Evolutionary conservation across 2,329 filamentous ascomycete species (phyloP), one percentile per base, ranked within the genome.

Genomic region (Epichloe sylvatica): DNA sequence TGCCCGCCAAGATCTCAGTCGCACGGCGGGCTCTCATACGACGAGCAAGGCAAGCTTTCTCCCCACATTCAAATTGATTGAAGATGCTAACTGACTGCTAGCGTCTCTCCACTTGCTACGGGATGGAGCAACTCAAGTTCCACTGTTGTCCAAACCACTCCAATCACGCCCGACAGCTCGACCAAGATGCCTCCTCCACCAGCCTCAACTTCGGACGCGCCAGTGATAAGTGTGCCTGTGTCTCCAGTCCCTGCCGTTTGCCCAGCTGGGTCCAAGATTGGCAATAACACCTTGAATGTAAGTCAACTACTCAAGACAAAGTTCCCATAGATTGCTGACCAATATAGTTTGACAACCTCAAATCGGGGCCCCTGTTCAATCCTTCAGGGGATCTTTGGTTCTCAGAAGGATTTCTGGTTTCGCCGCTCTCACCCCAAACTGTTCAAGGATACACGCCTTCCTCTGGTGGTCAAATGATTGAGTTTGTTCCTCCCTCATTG

Each of bases 331-430:
- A 5, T 25, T 34, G 33, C 55, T 64, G 52, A 60, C 52, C 17
- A 11, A 1, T 37, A 19, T 46, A 70, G 68, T 70, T 70, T 50
- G 67, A 70, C 48, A 56, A 60, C 15, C 51, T 61, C 5, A 59
- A 59, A n/a, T 51, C 60, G 7, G 67, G 67, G 0, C 67, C 67
- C 9, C 57, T 70, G 2, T 66, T 68, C 56, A 70, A 70, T 21
- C 68, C 68, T 1, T 58, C 61, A 17, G 60, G 64, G 64, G 64
- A 67, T 44, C 59, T 69, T 30, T 70, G 67, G 67, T 70, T 70
- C 49, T 70, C 68, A 25, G 60, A 67, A 51, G 68, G 68, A 2
- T 70, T 70, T 49, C 56, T 68, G 5, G 58, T 70, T 44, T 62
- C 62, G 1, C 66, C 68, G 3, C 64, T 64, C 23, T 63, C 64